Percentiles rank a stretch among this genome's conserved stretches.
Conservation (phyloP, 2,329 filamentous ascomycete species). For the Geoglossum cookeanum region DNA sequence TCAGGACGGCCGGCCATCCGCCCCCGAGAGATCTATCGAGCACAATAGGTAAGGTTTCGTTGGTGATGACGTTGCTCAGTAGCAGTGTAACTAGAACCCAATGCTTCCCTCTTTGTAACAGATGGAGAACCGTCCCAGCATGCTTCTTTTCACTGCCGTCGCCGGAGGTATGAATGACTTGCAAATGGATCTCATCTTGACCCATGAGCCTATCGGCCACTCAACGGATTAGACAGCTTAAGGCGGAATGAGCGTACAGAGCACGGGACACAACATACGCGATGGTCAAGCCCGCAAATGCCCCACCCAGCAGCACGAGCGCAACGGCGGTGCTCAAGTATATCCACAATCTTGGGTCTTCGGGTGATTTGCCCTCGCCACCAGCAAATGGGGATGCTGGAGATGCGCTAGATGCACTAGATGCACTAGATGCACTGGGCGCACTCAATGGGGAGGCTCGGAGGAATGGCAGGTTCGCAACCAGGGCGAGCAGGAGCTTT, state of each 20-base stretch:
- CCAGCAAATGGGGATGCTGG: slow-evolving; percentile 9
- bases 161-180: slow-evolving; percentile 75
- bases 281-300: slow-evolving; percentile 87
- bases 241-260: background rate
- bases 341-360: slow-evolving; percentile 54
- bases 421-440: too few relatives aligned
- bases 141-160: slow-evolving; percentile 74
- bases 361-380: slow-evolving; percentile 30
- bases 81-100: slow-evolving; percentile 94
- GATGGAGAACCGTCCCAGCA: slow-evolving; percentile 57
- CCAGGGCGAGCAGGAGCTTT: slow-evolving; percentile 1
- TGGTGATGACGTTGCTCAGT: slow-evolving; percentile 92
- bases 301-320: slow-evolving; percentile 73
- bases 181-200: slow-evolving; percentile 87
- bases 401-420: too few relatives aligned
- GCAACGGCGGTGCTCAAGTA: slow-evolving; percentile 61
- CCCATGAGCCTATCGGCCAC: slow-evolving; percentile 35
- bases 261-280: slow-evolving; percentile 33
- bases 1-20: slow-evolving; percentile 82
- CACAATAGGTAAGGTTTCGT: slow-evolving; percentile 89
- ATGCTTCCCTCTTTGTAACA: slow-evolving; percentile 81
- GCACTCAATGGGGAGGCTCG: slow-evolving; percentile 1
- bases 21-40: slow-evolving; percentile 85
- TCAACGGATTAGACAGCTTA: slow-evolving; percentile 9
- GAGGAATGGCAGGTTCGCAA: slow-evolving; percentile 3